These are phyloP conservation scores for Multifurca ochricompacta DNA, from an alignment of 768 basidiomycete species.

Conservation along the genomic window DNA sequence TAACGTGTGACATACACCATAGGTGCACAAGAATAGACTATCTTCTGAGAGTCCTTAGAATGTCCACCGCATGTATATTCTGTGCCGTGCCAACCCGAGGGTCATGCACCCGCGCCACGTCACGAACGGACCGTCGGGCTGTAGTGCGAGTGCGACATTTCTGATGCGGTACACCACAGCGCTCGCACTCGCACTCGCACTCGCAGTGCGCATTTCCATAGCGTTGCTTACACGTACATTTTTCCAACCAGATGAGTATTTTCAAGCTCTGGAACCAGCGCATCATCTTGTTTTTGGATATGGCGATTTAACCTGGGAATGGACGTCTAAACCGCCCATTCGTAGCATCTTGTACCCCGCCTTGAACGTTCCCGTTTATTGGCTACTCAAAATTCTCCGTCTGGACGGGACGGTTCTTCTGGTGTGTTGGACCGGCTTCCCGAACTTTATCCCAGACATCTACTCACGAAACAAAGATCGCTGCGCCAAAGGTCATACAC, in stretches of 20 bases:
- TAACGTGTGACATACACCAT: too few relatives aligned
- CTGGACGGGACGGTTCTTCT: constrained; percentile 51
- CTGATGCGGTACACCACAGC: constrained; percentile 6
- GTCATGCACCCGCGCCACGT: too few relatives aligned
- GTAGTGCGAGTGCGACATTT: neutral
- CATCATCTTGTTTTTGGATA: constrained; percentile 85
- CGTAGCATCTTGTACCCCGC: constrained; percentile 78
- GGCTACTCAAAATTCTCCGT: constrained; percentile 48
- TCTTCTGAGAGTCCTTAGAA: too few relatives aligned
- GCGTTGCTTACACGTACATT: constrained; percentile 72
- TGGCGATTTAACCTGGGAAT: constrained; percentile 95
- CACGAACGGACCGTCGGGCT: neutral
- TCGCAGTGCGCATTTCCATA: constrained; percentile 47
- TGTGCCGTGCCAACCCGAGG: neutral
- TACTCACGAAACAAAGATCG: constrained; percentile 40
- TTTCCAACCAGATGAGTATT: constrained; percentile 98
- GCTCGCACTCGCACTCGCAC: constrained; percentile 38
- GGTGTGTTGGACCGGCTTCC: constrained; percentile 42
- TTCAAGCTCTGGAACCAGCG: constrained; percentile 89
- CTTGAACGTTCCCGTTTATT: constrained; percentile 73
- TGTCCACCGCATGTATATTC: too few relatives aligned
- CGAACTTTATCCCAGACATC: constrained; percentile 1
- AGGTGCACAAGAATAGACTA: too few relatives aligned
- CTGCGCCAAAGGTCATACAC: constrained; percentile 67
- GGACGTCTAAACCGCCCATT: constrained; percentile 62